Evolutionary conservation across 1,139 yeast genomes (phyloP).

Genomic region (Saccharomyces uvarum): DNA sequence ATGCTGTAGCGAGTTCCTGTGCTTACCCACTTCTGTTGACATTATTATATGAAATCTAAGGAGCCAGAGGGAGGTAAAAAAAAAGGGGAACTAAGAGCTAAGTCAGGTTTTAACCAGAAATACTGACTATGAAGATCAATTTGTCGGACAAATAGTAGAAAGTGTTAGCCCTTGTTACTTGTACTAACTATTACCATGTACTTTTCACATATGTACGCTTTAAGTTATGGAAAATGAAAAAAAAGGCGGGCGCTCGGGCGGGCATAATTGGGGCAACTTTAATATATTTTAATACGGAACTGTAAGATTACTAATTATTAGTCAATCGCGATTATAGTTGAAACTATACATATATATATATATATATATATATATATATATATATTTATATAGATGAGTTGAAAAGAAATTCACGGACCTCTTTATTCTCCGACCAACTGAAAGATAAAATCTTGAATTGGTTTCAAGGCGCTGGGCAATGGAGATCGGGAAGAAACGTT

Average conservation of each 20-base stretch:
- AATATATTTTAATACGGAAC: background rate
- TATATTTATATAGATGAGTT: background rate
- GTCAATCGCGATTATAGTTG: background rate
- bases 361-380: background rate
- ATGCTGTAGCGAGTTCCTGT: constrained; percentile 12
- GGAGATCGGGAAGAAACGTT: background rate
- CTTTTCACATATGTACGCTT: background rate
- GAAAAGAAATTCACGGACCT: background rate
- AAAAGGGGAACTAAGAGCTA: background rate
- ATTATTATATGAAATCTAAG: background rate
- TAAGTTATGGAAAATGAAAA: background rate
- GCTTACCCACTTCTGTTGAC: constrained; percentile 9
- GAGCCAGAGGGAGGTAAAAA: background rate
- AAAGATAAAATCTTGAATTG: constrained; percentile 29
- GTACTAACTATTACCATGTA: background rate
- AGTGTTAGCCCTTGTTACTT: background rate
- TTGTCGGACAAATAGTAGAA: background rate
- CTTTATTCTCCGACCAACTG: background rate
- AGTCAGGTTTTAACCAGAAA: background rate
- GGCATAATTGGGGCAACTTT: background rate
- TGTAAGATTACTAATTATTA: background rate
- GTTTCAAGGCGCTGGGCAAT: constrained; percentile 22
- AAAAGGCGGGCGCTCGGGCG: background rate
- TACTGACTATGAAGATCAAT: background rate
- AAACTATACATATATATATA: background rate